Conservation (phyloP, 306 rosid genomes). For the Pyrus pyrifolia region DNA sequence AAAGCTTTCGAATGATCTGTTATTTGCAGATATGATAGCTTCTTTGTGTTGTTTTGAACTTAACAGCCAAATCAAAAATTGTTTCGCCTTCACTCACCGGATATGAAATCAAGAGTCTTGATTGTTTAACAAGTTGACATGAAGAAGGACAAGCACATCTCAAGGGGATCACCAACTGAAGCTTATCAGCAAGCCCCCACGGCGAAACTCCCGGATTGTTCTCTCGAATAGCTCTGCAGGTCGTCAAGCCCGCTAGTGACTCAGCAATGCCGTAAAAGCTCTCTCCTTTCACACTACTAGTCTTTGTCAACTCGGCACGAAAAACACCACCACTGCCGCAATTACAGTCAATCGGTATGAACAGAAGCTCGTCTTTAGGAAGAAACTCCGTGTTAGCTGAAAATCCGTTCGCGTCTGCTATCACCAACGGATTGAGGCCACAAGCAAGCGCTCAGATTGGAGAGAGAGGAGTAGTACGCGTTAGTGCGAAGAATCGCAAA, state of each 20-base stretch:
- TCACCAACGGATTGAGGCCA: slow-evolving; percentile 42
- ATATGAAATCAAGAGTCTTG: slow-evolving; percentile 58
- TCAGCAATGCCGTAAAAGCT: no score
- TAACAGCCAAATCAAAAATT: slow-evolving; percentile 53
- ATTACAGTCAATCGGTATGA: slow-evolving; percentile 67
- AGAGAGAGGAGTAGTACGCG: slow-evolving; percentile 59
- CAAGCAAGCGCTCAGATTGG: slow-evolving; percentile 63
- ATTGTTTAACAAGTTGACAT: slow-evolving; percentile 11
- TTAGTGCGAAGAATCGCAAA: slow-evolving; percentile 61
- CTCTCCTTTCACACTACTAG: slow-evolving; percentile 23
- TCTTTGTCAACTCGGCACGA: slow-evolving; percentile 47
- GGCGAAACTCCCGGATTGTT: slow-evolving; percentile 55
- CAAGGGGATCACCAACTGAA: slow-evolving; percentile 50
- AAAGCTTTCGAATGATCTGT: slow-evolving; percentile 22
- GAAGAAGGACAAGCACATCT: slow-evolving; percentile 74
- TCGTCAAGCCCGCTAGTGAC: slow-evolving; percentile 71
- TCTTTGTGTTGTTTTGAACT: slow-evolving; percentile 54
- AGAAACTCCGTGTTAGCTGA: slow-evolving; percentile 61
- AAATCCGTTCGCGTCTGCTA: slow-evolving; percentile 61
- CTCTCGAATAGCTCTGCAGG: slow-evolving; percentile 55
- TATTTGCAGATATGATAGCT: slow-evolving; percentile 49
- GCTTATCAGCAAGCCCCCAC: slow-evolving; percentile 34
- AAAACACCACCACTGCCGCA: slow-evolving; percentile 62
- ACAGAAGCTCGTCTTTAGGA: slow-evolving; percentile 44
- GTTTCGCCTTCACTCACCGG: slow-evolving; percentile 60